Evolutionary conservation across 352 stramenopile species (phyloP), one percentile per base, ranked within the genome.

Genomic region (Globisporangium paddicum): DNA sequence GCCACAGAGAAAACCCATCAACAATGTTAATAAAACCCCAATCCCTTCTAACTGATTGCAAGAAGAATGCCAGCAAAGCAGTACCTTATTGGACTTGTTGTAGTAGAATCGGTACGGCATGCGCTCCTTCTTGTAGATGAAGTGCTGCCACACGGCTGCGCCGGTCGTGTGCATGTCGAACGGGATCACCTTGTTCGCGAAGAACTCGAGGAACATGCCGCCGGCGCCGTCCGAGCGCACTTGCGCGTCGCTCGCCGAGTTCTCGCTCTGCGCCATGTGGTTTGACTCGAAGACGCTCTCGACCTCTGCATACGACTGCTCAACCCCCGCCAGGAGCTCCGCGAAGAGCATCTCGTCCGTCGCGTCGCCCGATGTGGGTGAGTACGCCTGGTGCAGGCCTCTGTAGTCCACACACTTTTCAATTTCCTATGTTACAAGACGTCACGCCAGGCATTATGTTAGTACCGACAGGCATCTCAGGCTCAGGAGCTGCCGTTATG

Each of bases 171-270:
- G 37, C 32, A 83, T 48, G 14, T 67, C 55, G 49, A 83, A 83
- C 37, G 71, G 71, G 19, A 80, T 48, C 16, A 80, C 63, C 49
- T 83, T 80, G 45, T 69, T 80, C 35, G 63, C 71, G 30, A 76
- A 79, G 46, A 83, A 72, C 64, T 79, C 71, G 58, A 83, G 68
- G 59, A 69, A 77, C 30, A 78, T 60, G 40, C 63, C 59, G 10
- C 60, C 60, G 23, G 64, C 60, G 10, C 59, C 44, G 5, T 71
- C 69, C 58, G 49, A 52, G 23, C 71, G 63, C 63, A 82, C 71
- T 35, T 76, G 62, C 10, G 71, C 71, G 51, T 78, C 73, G 28
- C 63, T 69, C 48, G 64, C 67, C 13, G 63, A 64, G 35, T 47
- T 67, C 46, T 82, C 70, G 46, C 60, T 69, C 4, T 64, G 51